Percentiles rank a stretch among this genome's conserved stretches.
phyloP scores from a whole-genome alignment of 2,329 filamentous ascomycete genomes.

The Rhexocercosporidium sp. region DNA sequence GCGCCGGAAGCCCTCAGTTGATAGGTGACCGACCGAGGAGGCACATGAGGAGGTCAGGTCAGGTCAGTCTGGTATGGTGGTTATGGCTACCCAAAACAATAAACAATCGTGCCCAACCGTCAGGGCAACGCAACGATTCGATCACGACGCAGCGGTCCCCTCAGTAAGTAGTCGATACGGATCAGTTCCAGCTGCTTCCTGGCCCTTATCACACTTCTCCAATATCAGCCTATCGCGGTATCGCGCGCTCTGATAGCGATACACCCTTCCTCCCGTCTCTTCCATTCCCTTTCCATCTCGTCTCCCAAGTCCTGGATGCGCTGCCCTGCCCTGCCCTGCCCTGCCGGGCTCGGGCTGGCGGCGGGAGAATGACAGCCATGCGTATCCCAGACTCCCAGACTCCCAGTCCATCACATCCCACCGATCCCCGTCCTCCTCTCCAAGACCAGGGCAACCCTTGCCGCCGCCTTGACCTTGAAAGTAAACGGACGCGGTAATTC shows the following conservation, averaged over 20 bases:
- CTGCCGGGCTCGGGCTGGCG: slow-evolving; percentile 4
- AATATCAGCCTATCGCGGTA: slow-evolving; percentile 4
- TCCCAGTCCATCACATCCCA: not conserved
- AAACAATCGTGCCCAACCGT: slow-evolving; percentile 9
- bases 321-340: no score
- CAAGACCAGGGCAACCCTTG: slow-evolving; percentile 27
- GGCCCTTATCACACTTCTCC: not conserved
- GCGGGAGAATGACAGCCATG: slow-evolving; percentile 11
- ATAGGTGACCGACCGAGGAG: slow-evolving; percentile 1
- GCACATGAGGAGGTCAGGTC: not conserved
- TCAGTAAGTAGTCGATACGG: slow-evolving; percentile 9
- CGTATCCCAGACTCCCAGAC: not conserved
- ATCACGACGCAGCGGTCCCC: not conserved
- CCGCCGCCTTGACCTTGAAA: slow-evolving; percentile 25
- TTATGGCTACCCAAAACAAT: slow-evolving; percentile 7
- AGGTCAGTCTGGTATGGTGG: not conserved
- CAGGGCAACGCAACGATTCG: slow-evolving; percentile 9
- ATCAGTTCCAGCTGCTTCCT: slow-evolving; percentile 2
- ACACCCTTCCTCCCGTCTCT: not conserved
- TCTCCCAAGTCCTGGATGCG: slow-evolving; percentile 5
- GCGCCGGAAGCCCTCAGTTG: slow-evolving; percentile 5
- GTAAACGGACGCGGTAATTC: slow-evolving; percentile 32
- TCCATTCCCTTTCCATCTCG: not conserved
- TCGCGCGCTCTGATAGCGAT: slow-evolving; percentile 8
- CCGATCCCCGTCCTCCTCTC: not conserved